A percentile compares a stretch with the other conserved stretches of the same genome.
These are phyloP conservation scores for Brasilioporus rufonigricans DNA, from an alignment of 768 basidiomycete species.

Conservation along the genomic window DNA sequence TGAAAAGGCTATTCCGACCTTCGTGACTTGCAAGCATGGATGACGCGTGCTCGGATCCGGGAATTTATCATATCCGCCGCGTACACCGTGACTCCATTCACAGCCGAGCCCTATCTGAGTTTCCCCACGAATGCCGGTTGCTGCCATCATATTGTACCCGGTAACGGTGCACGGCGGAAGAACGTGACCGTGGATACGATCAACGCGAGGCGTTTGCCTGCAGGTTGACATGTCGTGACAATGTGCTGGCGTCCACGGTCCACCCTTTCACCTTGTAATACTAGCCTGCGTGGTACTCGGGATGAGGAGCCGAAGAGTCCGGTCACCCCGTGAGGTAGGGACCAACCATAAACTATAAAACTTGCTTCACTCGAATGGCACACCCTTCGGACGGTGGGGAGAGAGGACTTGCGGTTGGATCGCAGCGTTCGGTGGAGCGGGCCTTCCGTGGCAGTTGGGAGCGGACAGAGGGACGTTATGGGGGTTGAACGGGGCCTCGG, in stretches of 20 bases:
- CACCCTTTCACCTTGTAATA: slow-evolving; percentile 10
- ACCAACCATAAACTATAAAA: neutral
- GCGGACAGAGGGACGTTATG: neutral
- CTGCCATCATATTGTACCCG: neutral
- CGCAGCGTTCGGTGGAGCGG: slow-evolving; percentile 24
- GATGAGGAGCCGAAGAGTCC: neutral
- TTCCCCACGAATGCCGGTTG: slow-evolving; percentile 3
- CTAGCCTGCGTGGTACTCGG: neutral
- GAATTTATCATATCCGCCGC: slow-evolving; percentile 15
- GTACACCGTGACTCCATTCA: neutral
- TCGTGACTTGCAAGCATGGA: neutral
- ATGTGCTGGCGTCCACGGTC: neutral
- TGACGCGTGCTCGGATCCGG: slow-evolving; percentile 19
- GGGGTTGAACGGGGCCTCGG: slow-evolving; percentile 18
- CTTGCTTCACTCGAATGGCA: neutral
- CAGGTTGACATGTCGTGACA: neutral
- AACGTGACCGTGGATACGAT: neutral
- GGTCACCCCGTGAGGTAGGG: slow-evolving; percentile 4
- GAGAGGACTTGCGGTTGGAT: neutral
- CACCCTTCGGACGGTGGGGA: neutral
- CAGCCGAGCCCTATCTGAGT: slow-evolving; percentile 6
- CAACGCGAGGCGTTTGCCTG: slow-evolving; percentile 5
- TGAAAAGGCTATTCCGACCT: slow-evolving; percentile 3
- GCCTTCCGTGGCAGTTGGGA: slow-evolving; percentile 16
- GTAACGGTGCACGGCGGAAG: neutral